phyloP scores from a whole-genome alignment of 2,329 filamentous ascomycete species.

The Curvularia eragrostidis region DNA sequence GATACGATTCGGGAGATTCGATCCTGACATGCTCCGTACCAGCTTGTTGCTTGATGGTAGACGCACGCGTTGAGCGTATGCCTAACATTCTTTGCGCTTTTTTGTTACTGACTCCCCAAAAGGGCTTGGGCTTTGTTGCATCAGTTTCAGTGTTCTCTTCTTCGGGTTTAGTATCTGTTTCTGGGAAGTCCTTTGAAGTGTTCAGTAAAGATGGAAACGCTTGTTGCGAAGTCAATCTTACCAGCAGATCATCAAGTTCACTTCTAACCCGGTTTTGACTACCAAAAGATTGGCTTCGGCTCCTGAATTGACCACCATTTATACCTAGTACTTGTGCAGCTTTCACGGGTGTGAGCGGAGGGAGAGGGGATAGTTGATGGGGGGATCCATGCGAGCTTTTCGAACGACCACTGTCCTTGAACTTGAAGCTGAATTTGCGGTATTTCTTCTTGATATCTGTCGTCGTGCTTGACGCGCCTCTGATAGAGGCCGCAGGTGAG shows the following conservation, averaged over 20 bases:
- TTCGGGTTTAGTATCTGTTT: conserved; percentile 12
- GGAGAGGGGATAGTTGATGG: conserved; percentile 22
- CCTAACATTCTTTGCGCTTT: conserved; percentile 26
- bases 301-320: conserved; percentile 1
- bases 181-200: conserved; percentile 5
- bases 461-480: conserved; percentile 3
- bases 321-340: conserved; percentile 33
- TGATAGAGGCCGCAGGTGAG: conserved; percentile 13
- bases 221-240: conserved; percentile 15
- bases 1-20: not conserved
- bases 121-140: conserved; percentile 12
- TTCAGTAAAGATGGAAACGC: conserved; percentile 9
- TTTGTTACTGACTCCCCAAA: conserved; percentile 16
- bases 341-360: conserved; percentile 30
- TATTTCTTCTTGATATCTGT: conserved; percentile 28
- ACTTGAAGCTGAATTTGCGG: conserved; percentile 22
- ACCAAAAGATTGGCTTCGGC: conserved; percentile 4
- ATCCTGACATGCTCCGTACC: not conserved
- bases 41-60: conserved; percentile 12
- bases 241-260: conserved; percentile 7
- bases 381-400: conserved; percentile 10
- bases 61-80: conserved; percentile 13
- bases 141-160: conserved; percentile 21
- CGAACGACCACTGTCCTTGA: conserved; percentile 19
- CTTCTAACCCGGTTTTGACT: conserved; percentile 7